Evolutionary conservation across 2,329 filamentous ascomycete species (phyloP).

Genomic region (Aureobasidium melanogenum): DNA sequence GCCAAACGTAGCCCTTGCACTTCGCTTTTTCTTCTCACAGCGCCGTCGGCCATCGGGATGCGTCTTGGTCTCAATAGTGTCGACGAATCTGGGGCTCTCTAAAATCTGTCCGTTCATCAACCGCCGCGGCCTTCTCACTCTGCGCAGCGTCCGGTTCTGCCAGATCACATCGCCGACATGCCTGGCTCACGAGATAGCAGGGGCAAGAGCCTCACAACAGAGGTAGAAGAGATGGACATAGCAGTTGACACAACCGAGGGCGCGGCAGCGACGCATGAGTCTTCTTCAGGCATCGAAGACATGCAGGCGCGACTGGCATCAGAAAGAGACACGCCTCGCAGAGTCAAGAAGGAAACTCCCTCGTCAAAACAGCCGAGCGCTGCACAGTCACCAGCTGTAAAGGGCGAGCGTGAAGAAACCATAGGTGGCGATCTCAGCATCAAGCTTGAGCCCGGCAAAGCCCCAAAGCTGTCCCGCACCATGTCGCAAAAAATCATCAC

Average conservation of each 20-base stretch:
- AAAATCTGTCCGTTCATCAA: neutral
- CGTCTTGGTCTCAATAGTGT: neutral
- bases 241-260: neutral
- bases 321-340: constrained; percentile 19
- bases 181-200: neutral
- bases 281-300: neutral
- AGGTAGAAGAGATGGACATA: constrained; percentile 13
- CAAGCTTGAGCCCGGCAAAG: constrained; percentile 56
- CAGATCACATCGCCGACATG: neutral
- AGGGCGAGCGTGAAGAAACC: constrained; percentile 41
- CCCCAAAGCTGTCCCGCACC: constrained; percentile 65
- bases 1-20: neutral
- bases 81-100: constrained; percentile 4
- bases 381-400: constrained; percentile 29
- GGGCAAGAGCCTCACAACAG: neutral
- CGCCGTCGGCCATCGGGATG: neutral
- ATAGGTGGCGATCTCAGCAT: constrained; percentile 53
- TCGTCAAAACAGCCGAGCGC: constrained; percentile 16
- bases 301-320: constrained; percentile 13
- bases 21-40: neutral
- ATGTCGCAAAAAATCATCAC: constrained; percentile 59
- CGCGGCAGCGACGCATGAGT: neutral
- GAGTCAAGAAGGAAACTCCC: constrained; percentile 16
- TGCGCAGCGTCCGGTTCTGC: neutral
- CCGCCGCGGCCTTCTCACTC: neutral